A percentile compares a stretch with the other conserved stretches of the same genome.
phyloP scores from a whole-genome alignment of 2,329 filamentous ascomycete species.

The Penicillium expansum region DNA sequence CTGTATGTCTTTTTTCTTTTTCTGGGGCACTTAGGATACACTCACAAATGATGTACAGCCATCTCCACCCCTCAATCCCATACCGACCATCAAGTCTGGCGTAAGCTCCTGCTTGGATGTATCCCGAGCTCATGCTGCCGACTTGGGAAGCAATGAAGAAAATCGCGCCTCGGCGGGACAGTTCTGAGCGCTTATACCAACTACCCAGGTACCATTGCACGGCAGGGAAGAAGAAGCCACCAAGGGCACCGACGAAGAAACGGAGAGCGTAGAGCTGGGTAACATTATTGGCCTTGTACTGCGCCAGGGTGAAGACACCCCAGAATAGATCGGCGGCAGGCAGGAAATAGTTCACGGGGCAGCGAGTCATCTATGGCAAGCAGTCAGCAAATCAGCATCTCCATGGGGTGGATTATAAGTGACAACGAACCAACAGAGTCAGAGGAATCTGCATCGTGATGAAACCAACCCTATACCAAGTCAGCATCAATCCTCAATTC shows the following conservation, averaged over 20 bases:
- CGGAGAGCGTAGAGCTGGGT: conserved; percentile 31
- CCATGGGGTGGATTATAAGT: background rate
- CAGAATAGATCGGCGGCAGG: conserved; percentile 19
- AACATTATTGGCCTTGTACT: conserved; percentile 20
- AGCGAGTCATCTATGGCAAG: conserved; percentile 16
- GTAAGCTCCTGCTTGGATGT: conserved; percentile 24
- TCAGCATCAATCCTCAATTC: background rate
- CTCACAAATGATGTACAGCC: conserved; percentile 21
- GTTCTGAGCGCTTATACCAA: conserved; percentile 24
- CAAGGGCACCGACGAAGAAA: conserved; percentile 37
- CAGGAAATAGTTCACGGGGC: conserved; percentile 20
- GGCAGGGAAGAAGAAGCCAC: conserved; percentile 33
- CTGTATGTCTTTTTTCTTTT: background rate
- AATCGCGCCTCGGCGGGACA: conserved; percentile 23
- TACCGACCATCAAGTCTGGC: conserved; percentile 17
- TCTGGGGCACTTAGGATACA: background rate
- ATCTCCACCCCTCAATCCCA: conserved; percentile 20
- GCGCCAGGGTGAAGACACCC: conserved; percentile 18
- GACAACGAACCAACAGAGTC: conserved; percentile 14
- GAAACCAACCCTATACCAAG: conserved; percentile 15
- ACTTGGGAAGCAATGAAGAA: conserved; percentile 26
- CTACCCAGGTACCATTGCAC: conserved; percentile 25
- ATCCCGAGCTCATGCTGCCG: conserved; percentile 25
- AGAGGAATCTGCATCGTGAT: conserved; percentile 21
- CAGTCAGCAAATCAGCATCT: background rate